Percentiles rank a stretch among this genome's conserved stretches.
Conservation (phyloP, 371 early-diverging fungal species). For the Mortierella polycephala region DNA sequence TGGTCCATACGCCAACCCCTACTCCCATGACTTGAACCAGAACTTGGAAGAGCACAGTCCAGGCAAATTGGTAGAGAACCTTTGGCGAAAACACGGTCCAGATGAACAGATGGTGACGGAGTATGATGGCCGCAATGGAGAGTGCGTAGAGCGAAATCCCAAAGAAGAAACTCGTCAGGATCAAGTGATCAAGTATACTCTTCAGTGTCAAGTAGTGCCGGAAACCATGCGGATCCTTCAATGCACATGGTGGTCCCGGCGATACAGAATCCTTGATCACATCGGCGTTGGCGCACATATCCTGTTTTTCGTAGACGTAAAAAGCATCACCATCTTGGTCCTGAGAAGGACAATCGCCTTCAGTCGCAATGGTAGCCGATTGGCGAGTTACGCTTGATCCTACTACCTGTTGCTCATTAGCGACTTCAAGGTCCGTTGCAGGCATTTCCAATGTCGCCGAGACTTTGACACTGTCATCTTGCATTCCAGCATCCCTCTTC, state of each 20-base stretch:
- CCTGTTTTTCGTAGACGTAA: conserved; percentile 18
- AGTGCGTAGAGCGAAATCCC: conserved; percentile 62
- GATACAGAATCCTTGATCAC: neutral
- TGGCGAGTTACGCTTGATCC: too few relatives aligned
- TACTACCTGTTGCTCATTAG: too few relatives aligned
- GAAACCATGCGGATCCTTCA: conserved; percentile 6
- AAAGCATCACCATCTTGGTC: conserved; percentile 1
- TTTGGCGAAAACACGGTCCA: conserved; percentile 92
- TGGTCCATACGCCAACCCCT: conserved; percentile 19
- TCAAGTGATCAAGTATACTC: conserved; percentile 55
- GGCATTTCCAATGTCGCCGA: neutral
- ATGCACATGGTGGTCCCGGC: neutral
- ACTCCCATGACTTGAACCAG: conserved; percentile 24
- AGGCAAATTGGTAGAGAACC: conserved; percentile 80
- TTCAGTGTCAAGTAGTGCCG: conserved; percentile 7
- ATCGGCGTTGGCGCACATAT: neutral
- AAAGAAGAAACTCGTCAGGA: conserved; percentile 62
- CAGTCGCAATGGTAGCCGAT: neutral
- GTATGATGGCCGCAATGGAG: conserved; percentile 71
- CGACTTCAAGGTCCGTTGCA: neutral
- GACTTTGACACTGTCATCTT: neutral
- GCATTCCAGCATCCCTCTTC: neutral
- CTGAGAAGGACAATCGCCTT: neutral
- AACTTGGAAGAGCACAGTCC: conserved; percentile 65
- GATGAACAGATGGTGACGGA: conserved; percentile 82